Percentiles rank a stretch among this genome's conserved stretches.
Conservation (phyloP, 2,329 filamentous ascomycete genomes). For the Hypocrella siamensis region DNA sequence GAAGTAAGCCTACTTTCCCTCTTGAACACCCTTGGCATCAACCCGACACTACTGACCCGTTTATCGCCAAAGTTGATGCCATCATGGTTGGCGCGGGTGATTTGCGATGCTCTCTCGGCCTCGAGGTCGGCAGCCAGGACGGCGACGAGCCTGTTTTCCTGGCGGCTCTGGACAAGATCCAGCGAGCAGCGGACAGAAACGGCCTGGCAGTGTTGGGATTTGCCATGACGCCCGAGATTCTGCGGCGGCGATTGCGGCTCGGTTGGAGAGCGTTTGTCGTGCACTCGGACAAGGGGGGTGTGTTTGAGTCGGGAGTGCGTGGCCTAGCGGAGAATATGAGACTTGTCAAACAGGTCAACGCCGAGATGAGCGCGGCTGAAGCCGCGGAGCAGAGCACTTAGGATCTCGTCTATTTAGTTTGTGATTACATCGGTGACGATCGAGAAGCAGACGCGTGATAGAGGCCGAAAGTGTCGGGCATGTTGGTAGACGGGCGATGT, state of each 20-base stretch:
- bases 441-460: no score
- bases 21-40: not conserved
- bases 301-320: not conserved
- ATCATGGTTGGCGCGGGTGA: constrained; percentile 1
- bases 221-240: constrained; percentile 1
- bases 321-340: not conserved
- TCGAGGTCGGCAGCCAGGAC: constrained; percentile 1
- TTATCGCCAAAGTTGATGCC: not conserved
- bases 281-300: not conserved
- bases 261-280: not conserved
- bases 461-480: no score
- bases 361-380: no score
- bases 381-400: no score
- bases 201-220: constrained; percentile 1
- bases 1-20: not conserved
- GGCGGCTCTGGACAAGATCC: not conserved
- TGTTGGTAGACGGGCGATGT: no score
- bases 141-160: not conserved
- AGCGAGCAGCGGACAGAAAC: not conserved
- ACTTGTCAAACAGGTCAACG: not conserved
- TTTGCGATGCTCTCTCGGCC: constrained; percentile 1
- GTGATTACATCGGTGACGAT: no score
- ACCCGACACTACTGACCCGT: not conserved
- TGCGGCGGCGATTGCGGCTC: not conserved
- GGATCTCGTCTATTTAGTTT: no score